These are phyloP conservation scores for Fusarium subtropicale DNA, from an alignment of 2,329 filamentous ascomycete species.

Conservation along the genomic window DNA sequence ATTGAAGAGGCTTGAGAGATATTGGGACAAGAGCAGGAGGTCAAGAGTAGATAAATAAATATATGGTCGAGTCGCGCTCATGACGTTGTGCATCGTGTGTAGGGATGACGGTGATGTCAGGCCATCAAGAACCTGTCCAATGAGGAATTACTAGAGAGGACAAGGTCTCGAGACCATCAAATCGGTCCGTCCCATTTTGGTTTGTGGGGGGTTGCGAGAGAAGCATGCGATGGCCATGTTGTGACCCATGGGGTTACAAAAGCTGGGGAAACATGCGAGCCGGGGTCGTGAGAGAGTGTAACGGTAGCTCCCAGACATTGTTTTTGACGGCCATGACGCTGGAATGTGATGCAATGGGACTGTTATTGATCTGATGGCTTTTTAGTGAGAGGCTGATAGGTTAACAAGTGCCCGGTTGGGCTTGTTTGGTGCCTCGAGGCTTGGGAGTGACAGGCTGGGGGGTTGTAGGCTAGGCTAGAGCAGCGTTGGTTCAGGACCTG, in stretches of 20 bases:
- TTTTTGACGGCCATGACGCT: not conserved
- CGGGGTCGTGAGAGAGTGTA: not conserved
- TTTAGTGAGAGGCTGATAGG: slow-evolving; percentile 1
- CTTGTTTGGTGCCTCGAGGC: not conserved
- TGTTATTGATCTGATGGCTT: not conserved
- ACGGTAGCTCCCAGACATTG: not conserved
- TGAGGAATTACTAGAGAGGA: slow-evolving; percentile 6
- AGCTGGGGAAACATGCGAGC: slow-evolving; percentile 27
- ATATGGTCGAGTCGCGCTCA: not conserved
- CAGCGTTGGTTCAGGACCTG: slow-evolving; percentile 1
- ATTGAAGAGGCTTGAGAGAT: not conserved
- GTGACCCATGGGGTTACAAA: slow-evolving; percentile 26
- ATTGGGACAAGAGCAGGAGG: not conserved
- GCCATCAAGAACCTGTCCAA: not conserved
- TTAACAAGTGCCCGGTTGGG: not conserved
- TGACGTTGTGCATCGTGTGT: slow-evolving; percentile 5
- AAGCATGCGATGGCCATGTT: not conserved
- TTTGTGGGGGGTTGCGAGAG: slow-evolving; percentile 20
- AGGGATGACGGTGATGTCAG: slow-evolving; percentile 36
- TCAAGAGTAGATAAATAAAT: not conserved
- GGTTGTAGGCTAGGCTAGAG: not conserved
- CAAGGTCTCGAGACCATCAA: slow-evolving; percentile 36
- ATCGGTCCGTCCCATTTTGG: slow-evolving; percentile 44
- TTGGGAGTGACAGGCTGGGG: not conserved
- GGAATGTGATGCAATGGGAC: not conserved